Percentiles rank a stretch among this genome's conserved stretches.
Conservation (phyloP, 1,284 basidiomycete species). For the Rhodotorula sp. region DNA sequence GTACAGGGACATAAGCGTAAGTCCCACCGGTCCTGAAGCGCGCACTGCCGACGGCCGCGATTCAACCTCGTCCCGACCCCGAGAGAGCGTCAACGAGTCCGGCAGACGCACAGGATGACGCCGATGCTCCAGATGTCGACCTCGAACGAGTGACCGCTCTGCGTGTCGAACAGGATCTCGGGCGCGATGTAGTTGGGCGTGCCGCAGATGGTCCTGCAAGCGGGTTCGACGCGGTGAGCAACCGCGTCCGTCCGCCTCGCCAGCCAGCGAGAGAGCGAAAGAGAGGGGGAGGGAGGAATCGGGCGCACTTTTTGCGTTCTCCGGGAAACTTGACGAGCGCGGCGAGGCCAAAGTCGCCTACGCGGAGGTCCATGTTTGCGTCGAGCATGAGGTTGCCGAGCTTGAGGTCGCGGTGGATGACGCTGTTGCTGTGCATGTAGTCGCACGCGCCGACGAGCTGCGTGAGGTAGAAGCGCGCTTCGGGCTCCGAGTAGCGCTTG, state of each 20-base stretch:
- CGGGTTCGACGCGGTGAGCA: slow-evolving; percentile 3
- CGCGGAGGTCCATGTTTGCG: slow-evolving; percentile 87
- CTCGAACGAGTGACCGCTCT: slow-evolving; percentile 88
- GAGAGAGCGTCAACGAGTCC: no score
- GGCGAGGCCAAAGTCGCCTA: slow-evolving; percentile 96
- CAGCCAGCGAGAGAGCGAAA: not conserved
- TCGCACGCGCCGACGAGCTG: slow-evolving; percentile 94
- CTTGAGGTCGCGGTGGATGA: slow-evolving; percentile 95
- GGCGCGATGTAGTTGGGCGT: slow-evolving; percentile 99
- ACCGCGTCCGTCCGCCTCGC: not conserved
- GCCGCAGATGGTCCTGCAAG: slow-evolving; percentile 80
- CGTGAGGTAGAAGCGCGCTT: slow-evolving; percentile 87
- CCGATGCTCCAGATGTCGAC: slow-evolving; percentile 98
- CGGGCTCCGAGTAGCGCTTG: slow-evolving; percentile 85
- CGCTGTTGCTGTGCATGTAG: slow-evolving; percentile 88
- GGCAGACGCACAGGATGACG: slow-evolving; percentile 69
- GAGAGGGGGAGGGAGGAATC: not conserved
- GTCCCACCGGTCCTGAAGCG: no score
- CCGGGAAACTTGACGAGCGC: slow-evolving; percentile 94
- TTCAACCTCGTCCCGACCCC: no score
- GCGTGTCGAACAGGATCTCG: slow-evolving; percentile 93
- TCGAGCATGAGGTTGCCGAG: slow-evolving; percentile 95
- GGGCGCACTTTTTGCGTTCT: slow-evolving; percentile 81
- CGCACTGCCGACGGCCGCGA: no score
- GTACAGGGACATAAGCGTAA: not conserved